Evolutionary conservation across 176 grass and related monocot genomes (phyloP), one percentile per base, ranked within the genome.

Genomic region (Pharus latifolius): DNA sequence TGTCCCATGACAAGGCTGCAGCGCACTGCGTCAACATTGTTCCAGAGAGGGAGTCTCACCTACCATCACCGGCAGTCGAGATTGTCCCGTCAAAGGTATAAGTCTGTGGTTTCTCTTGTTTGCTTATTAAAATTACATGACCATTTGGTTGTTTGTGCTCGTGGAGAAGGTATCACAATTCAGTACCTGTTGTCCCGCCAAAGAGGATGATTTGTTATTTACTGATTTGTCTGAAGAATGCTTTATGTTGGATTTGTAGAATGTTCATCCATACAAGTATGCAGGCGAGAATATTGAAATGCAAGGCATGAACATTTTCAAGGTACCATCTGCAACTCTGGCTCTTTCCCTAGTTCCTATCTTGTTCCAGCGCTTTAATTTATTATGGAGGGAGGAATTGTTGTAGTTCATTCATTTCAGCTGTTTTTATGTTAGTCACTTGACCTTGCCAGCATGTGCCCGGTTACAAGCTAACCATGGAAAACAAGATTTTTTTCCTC

Each of bases 281-380:
- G 85, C 90, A 64, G 90, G 90, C n/a, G 90, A 92, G 52, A 92
- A 88, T 73, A 79, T 92, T 61, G 85, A 92, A 76, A 37, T 92
- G 51, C 85, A 92, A 18, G 90, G 85, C 26, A 73, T 92, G 24
- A 80, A 83, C 49, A 73, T 92, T 77, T 88, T 92, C 53, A 92
- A 92, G 90, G 90, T 88, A 54, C 70, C 44, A 17, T 1, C 8
- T 33, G n/a, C n/a, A n/a, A n/a, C n/a, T n/a, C n/a, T n/a, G n/a
- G n/a, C n/a, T 44, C 54, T 10, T 49, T 48, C 17, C 32, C 15
- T 55, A 52, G 4, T 60, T 63, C 12, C 1, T 7, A 63, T 19
- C 27, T 1, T 68, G 41, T 52, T 73, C 43, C 80, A 63, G 32
- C 45, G 33, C 33, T 56, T 48, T 49, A 52, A 13, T 20, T 16